phyloP scores from a whole-genome alignment of 73 alveolate genomes.

The Tetrahymena elliotti region DNA sequence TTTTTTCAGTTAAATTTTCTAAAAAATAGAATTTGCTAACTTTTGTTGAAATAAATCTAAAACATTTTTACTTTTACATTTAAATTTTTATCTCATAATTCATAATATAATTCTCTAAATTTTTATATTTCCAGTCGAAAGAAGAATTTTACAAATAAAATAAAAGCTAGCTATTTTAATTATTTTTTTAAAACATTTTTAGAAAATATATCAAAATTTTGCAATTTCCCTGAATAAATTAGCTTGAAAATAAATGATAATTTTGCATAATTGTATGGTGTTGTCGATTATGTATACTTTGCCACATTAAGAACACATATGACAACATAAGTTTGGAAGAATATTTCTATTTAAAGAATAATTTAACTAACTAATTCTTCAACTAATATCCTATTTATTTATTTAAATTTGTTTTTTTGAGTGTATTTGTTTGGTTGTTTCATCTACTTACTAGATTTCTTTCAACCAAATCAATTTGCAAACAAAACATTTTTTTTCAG shows the following conservation, averaged over 20 bases:
- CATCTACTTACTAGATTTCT: neutral
- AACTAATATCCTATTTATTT: neutral
- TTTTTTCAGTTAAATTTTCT: no score
- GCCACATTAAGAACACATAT: conserved; percentile 1
- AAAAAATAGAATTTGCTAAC: no score
- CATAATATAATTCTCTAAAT: no score
- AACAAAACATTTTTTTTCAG: conserved; percentile 41
- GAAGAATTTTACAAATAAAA: no score
- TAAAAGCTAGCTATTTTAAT: neutral
- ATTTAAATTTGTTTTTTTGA: neutral
- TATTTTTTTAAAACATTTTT: no score
- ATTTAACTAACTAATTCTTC: neutral
- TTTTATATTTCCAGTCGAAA: no score
- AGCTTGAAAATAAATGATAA: neutral
- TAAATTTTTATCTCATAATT: no score
- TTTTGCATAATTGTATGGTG: neutral
- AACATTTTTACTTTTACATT: no score
- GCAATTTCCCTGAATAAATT: neutral
- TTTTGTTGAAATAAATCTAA: no score
- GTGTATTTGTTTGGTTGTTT: neutral
- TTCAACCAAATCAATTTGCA: neutral
- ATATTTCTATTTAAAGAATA: neutral
- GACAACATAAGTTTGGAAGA: neutral
- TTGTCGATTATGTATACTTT: neutral
- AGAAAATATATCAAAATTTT: neutral